Evolutionary conservation across 75 land plant genomes (phyloP).

Genomic region (Pinus taeda): DNA sequence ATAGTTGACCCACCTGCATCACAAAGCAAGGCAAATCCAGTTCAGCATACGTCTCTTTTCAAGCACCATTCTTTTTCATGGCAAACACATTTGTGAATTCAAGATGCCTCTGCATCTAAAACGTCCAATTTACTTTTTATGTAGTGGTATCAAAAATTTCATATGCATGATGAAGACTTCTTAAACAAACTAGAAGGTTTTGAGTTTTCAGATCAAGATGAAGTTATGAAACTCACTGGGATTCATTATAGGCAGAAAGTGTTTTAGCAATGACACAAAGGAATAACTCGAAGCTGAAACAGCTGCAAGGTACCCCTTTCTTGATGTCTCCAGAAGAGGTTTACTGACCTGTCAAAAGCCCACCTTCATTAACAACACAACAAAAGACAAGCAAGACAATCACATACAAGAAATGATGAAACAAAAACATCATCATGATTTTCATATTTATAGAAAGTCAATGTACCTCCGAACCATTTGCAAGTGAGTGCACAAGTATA

Average conservation of each 20-base stretch:
- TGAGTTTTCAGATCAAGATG: background rate
- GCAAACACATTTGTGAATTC: background rate
- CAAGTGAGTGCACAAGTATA: constrained; percentile 96
- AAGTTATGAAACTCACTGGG: constrained; percentile 41
- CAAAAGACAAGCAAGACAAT: constrained; percentile 3
- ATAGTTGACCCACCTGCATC: constrained; percentile 80
- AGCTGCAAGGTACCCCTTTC: constrained; percentile 93
- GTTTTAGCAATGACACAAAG: constrained; percentile 81
- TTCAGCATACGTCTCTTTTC: background rate
- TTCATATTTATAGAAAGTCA: background rate
- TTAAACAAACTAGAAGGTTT: background rate
- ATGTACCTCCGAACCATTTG: constrained; percentile 91
- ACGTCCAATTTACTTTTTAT: background rate
- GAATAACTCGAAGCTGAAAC: constrained; percentile 95
- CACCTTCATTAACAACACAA: background rate
- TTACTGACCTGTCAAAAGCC: constrained; percentile 55
- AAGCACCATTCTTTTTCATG: background rate
- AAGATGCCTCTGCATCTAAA: background rate
- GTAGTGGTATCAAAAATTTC: background rate
- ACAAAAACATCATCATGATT: background rate
- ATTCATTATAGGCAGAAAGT: constrained; percentile 90
- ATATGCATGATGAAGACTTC: background rate
- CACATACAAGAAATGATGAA: background rate
- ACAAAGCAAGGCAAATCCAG: background rate
- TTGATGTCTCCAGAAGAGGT: constrained; percentile 90